These are phyloP conservation scores for Clonostachys rhizophaga DNA, from an alignment of 2,329 filamentous ascomycete genomes.

Conservation along the genomic window DNA sequence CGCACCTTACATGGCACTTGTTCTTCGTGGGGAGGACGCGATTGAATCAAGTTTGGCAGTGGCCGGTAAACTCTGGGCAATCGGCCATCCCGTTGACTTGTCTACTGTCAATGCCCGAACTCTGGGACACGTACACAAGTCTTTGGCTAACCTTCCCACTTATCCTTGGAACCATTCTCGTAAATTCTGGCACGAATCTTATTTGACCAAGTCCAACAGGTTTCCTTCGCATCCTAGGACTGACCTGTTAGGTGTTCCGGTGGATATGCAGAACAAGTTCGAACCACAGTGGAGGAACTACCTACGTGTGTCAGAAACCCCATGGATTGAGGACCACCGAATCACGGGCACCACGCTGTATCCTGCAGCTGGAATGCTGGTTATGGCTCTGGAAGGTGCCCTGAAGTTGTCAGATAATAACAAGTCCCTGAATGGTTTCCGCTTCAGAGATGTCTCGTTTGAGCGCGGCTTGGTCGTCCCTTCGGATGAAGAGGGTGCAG, in stretches of 20 bases:
- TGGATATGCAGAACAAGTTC: conserved; percentile 5
- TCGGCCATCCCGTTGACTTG: conserved; percentile 1
- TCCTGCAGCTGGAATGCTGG: not conserved
- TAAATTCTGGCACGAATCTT: conserved; percentile 22
- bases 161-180: conserved; percentile 29
- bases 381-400: conserved; percentile 20
- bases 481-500: conserved; percentile 1
- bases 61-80: conserved; percentile 2
- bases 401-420: conserved; percentile 3
- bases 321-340: conserved; percentile 31
- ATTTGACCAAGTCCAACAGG: conserved; percentile 18
- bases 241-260: conserved; percentile 23
- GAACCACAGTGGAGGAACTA: conserved; percentile 15
- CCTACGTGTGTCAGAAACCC: conserved; percentile 10
- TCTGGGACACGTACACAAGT: conserved; percentile 1
- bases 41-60: conserved; percentile 1
- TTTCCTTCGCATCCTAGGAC: conserved; percentile 22
- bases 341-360: conserved; percentile 27
- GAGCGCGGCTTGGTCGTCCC: conserved; percentile 5
- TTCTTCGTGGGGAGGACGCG: conserved; percentile 7
- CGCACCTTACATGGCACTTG: conserved; percentile 4
- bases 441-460: conserved; percentile 3
- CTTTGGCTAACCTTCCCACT: conserved; percentile 20
- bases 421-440: not conserved
- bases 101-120: conserved; percentile 1